Evolutionary conservation across 139 green algal genomes (phyloP).

Genomic region (Chlorella sp.): DNA sequence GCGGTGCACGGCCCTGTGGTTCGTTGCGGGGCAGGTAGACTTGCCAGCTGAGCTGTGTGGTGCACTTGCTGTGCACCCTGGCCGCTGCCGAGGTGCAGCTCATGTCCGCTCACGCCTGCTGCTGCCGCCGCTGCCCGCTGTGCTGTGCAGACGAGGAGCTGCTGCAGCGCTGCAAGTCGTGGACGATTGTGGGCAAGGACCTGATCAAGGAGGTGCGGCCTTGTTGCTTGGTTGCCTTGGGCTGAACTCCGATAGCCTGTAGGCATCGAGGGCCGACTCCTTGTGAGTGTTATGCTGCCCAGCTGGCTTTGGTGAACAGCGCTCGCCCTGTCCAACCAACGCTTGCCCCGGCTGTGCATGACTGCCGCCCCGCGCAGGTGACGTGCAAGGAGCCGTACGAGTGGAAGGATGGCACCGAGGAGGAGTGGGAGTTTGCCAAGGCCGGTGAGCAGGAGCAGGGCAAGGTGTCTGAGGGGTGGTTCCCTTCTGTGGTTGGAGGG

Average conservation of each 20-base stretch:
- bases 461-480: no score
- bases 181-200: constrained; percentile 94
- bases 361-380: constrained; percentile 48
- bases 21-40: not conserved
- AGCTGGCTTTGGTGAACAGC: no score
- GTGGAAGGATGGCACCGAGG: constrained; percentile 89
- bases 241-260: no score
- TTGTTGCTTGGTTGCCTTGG: no score
- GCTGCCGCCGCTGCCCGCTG: not conserved
- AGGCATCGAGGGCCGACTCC: no score
- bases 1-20: no score
- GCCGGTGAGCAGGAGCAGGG: not conserved
- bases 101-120: not conserved
- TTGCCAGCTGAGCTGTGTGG: no score
- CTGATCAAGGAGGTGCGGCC: constrained; percentile 52
- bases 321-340: no score
- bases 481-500: no score
- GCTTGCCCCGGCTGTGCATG: no score
- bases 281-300: no score
- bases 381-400: constrained; percentile 91
- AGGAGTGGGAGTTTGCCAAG: constrained; percentile 94
- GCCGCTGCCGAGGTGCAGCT: no score
- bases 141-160: constrained; percentile 79
- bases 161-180: constrained; percentile 81
- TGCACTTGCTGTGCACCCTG: not conserved